phyloP scores from a whole-genome alignment of 2,329 filamentous ascomycete species.

The Botryotinia convoluta region DNA sequence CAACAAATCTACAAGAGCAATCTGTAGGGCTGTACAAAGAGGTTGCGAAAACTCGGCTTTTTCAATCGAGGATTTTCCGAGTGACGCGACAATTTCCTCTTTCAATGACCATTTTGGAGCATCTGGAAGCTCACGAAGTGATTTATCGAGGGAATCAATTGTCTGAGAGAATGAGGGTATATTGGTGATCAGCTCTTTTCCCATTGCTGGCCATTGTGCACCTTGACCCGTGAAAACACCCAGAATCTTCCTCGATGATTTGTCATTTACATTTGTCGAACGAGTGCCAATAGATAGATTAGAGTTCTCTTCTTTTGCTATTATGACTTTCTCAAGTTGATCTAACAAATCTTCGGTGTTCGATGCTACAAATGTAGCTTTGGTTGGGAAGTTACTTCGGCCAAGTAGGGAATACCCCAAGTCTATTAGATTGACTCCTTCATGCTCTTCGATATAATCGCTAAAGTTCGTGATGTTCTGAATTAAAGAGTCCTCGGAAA shows the following conservation, averaged over 20 bases:
- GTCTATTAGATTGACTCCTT: slow-evolving; percentile 1
- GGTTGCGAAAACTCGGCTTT: slow-evolving; percentile 41
- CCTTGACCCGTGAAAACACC: slow-evolving; percentile 31
- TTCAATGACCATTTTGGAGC: slow-evolving; percentile 17
- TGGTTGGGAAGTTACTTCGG: slow-evolving; percentile 20
- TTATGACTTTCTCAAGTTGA: slow-evolving; percentile 9
- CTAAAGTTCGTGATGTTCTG: slow-evolving; percentile 12
- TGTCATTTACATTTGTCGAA: not conserved
- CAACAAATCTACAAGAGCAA: slow-evolving; percentile 46
- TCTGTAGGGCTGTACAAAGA: slow-evolving; percentile 48
- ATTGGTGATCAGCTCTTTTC: slow-evolving; percentile 20
- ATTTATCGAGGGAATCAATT: slow-evolving; percentile 29
- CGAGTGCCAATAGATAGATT: slow-evolving; percentile 7
- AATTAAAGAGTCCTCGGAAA: slow-evolving; percentile 21
- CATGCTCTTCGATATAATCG: not conserved
- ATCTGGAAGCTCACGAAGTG: slow-evolving; percentile 32
- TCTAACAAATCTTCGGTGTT: slow-evolving; percentile 16
- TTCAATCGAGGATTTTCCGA: slow-evolving; percentile 24
- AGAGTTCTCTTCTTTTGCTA: slow-evolving; percentile 1
- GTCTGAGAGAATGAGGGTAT: slow-evolving; percentile 8
- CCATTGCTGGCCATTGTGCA: slow-evolving; percentile 29
- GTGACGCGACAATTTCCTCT: slow-evolving; percentile 29
- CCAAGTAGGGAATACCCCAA: slow-evolving; percentile 19
- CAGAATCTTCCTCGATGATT: slow-evolving; percentile 7
- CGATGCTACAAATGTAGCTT: slow-evolving; percentile 21